Percentiles rank a stretch among this genome's conserved stretches.
phyloP scores from a whole-genome alignment of 345 rosid genomes.

The Linum trigynum region DNA sequence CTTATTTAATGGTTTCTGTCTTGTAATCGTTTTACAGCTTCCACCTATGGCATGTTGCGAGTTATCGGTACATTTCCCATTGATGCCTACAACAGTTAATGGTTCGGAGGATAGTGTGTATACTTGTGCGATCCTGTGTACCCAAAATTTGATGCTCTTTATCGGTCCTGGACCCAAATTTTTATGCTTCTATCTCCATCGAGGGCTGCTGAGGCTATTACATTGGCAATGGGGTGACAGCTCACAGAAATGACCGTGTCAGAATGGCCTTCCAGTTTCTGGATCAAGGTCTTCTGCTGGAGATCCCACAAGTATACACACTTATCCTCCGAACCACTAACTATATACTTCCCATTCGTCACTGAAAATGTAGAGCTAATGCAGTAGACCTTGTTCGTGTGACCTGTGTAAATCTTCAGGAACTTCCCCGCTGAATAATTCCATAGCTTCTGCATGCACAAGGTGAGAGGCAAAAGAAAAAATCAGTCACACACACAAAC shows the following conservation, averaged over 20 bases:
- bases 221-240: slow-evolving; percentile 71
- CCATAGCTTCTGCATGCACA: slow-evolving; percentile 58
- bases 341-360: slow-evolving; percentile 84
- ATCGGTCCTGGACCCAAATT: slow-evolving; percentile 69
- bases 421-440: slow-evolving; percentile 84
- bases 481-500: background rate
- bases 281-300: slow-evolving; percentile 70
- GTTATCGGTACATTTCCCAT: too few species aligned
- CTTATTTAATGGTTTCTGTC: too few species aligned
- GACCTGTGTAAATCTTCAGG: slow-evolving; percentile 75
- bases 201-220: slow-evolving; percentile 78
- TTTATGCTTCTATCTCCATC: slow-evolving; percentile 67
- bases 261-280: slow-evolving; percentile 75
- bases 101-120: too few species aligned
- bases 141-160: background rate
- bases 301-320: slow-evolving; percentile 93
- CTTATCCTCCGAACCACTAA: slow-evolving; percentile 89
- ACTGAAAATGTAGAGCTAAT: slow-evolving; percentile 90
- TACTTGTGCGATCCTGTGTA: too few species aligned
- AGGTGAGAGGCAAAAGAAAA: background rate
- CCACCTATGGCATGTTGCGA: too few species aligned
- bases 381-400: slow-evolving; percentile 66
- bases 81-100: too few species aligned
- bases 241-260: slow-evolving; percentile 79
- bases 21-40: too few species aligned